Base-by-base conservation (phyloP, 352 stramenopile species). In the Vaucheria bursata region DNA sequence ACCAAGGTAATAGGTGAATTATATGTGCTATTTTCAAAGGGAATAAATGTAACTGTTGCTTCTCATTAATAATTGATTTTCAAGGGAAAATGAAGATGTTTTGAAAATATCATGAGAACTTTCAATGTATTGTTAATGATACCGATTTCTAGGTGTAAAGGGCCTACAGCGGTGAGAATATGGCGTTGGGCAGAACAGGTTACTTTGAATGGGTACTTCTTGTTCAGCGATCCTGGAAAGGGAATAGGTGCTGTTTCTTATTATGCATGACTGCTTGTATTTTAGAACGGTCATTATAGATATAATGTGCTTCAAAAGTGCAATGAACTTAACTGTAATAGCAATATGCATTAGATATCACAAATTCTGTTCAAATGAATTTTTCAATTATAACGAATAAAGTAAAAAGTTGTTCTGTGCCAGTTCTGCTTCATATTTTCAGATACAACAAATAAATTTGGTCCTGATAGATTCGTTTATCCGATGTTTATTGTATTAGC, bases 391-490 rank as follows among this genome's bases (percentile, higher is more conserved):
- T 33, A 80, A 49, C 75, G 53, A 1, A 64, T 38, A 49, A 64
- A 71, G 34, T 69, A 71, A 72, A 80, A 65, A 69, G 29, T 69
- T 4, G 45, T 25, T 25, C 45, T 59, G 45, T 18, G 12, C 25
- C 45, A 18, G 25, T 25, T 25, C 25, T 18, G 45, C 18, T 38
- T 34, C 33, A 38, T 38, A 38, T 18, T 8, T 34, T 5, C 29
- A 69, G 4, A 38, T 18, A 38, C 18, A 4, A 38, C 29, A 69
- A 6, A 69, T 8, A 18, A 18, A 34, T 38, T 38, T 4, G 6
- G 29, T 29, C 29, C 59, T 34, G 8, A 38, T 69, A 38, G 25
- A 59, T 25, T 25, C 12, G 18, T 18, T 25, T 25, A 59, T 59
- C 18, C 45, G 12, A 59, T 59, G 25, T 59, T 25, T 59, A 25